Base-by-base conservation (phyloP, 148 eudicot species). In the Silene conica region DNA sequence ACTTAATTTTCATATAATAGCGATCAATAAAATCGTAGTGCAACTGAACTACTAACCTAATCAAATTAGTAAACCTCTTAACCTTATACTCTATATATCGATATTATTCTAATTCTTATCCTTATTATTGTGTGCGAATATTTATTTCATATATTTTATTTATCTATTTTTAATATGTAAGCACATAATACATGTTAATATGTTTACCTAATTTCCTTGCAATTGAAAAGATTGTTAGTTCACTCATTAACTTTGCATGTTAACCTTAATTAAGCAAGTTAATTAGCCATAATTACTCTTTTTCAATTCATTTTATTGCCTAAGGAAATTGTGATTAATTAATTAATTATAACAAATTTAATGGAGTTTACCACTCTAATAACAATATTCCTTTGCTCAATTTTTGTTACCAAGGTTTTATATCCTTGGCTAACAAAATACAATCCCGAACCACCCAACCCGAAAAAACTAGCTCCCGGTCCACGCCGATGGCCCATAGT, bases 401-500 rank as follows among this genome's bases (percentile, higher is more conserved):
- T 77, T 71, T 50, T 89, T 22, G 38, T 76, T 60, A 45, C 62
- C 55, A 85, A 72, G 26, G 7, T 86, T 14, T 12, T 77, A 15
- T 67, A 64, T 14, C 77, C 76, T 64, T 80, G 89, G 86, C 21
- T 82, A 23, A 60, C 11, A 16, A 81, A 59, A 46, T 61, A 43
- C 20, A 2, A 31, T 31, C 6, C 41, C 63, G 56, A 64, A 1
- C 20, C 50, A 38, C 26, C 22, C 34, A 20, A 64, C 56, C 26
- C 77, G 2, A 34, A 70, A 54, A 82, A 61, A n/a, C 96, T 92
- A 4, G 94, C 97, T 1, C 99, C 97, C 0, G 99, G 99, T 10
- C 99, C 99, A 8, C 80, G 84, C 13, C 70, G 87, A 69, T 90
- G 96, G 94, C 97, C 97, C 72, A 78, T 96, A 14, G 80, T 96